Base-by-base conservation (phyloP, 257 asterid genomes). In the Solanum peruvianum region DNA sequence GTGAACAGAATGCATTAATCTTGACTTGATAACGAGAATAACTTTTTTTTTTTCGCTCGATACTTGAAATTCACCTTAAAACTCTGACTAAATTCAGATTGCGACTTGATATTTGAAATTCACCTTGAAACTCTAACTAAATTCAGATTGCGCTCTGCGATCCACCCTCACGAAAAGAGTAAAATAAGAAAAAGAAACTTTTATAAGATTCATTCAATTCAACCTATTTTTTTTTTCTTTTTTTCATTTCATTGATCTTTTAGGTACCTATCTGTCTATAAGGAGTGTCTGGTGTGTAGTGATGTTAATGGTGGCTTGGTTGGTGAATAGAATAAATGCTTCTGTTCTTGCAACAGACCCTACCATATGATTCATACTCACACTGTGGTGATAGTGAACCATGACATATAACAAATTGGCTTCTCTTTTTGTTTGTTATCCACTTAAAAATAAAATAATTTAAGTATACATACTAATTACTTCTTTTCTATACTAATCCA, bases 271-370 rank as follows among this genome's bases (percentile, higher is more conserved):
- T 66, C 62, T 16, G 12, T 78, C 27, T 45, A 67, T 42, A 66
- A 70, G 45, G 64, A 6, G 66, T n/a, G 13, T 64, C 2, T 84
- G 67, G 42, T 80, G 67, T 15, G 83, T 69, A 85, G 85, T 29
- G 84, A 67, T 58, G 60, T 73, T 76, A 88, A 78, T 70, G 87
- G n/a, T 86, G 84, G 47, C 41, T 44, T 78, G 90, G 95, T 91
- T 90, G 98, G 82, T 92, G 93, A 69, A 89, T 86, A 44, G 92
- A 93, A 88, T 92, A 92, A 93, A 95, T 93, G 93, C 93, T 88
- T 82, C 85, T 89, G 89, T 89, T 49, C 69, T 81, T 49, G 42
- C 39, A 93, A 75, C 85, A 76, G 47, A 56, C 47, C 69, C 69
- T 75, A 42, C 89, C 76, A 86, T 73, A 29, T 69, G 83, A 56